Evolutionary conservation across 2,329 filamentous ascomycete genomes (phyloP).

Genomic region (Epichloe aotearoae): DNA sequence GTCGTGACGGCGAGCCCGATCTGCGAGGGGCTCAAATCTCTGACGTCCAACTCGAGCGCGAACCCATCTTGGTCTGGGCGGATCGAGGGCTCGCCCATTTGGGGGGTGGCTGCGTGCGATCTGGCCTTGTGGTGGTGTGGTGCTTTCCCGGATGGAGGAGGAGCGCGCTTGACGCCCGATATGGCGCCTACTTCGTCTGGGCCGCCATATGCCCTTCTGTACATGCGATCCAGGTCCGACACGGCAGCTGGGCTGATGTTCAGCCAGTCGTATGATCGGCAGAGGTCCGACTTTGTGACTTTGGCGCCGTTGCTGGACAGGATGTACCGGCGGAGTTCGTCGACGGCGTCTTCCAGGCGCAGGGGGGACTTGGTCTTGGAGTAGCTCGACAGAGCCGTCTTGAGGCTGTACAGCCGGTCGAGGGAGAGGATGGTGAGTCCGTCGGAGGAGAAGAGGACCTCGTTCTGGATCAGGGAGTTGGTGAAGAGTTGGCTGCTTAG

Average conservation of each 20-base stretch:
- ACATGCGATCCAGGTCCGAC: conserved; percentile 41
- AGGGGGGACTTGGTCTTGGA: conserved; percentile 30
- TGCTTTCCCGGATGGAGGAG: neutral
- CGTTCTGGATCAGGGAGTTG: conserved; percentile 46
- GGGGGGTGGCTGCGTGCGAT: neutral
- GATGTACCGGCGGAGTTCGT: conserved; percentile 47
- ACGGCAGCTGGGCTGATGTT: conserved; percentile 36
- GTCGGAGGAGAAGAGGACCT: conserved; percentile 45
- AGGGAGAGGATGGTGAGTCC: conserved; percentile 46
- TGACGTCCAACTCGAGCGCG: conserved; percentile 12
- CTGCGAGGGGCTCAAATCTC: conserved; percentile 5
- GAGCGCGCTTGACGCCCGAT: conserved; percentile 18
- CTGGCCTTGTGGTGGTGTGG: neutral
- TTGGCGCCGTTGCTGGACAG: conserved; percentile 37
- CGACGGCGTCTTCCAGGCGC: conserved; percentile 46
- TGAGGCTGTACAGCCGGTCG: conserved; percentile 52
- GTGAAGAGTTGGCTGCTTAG: conserved; percentile 39
- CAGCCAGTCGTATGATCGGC: conserved; percentile 45
- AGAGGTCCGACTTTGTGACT: conserved; percentile 37
- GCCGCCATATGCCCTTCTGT: conserved; percentile 43
- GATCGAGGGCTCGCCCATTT: conserved; percentile 10
- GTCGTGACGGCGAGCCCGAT: conserved; percentile 16
- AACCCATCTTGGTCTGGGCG: conserved; percentile 6
- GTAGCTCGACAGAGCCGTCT: conserved; percentile 45
- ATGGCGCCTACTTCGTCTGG: conserved; percentile 32